Evolutionary conservation across 2,329 filamentous ascomycete species (phyloP).

Genomic region (Aspergillus luchuensis): DNA sequence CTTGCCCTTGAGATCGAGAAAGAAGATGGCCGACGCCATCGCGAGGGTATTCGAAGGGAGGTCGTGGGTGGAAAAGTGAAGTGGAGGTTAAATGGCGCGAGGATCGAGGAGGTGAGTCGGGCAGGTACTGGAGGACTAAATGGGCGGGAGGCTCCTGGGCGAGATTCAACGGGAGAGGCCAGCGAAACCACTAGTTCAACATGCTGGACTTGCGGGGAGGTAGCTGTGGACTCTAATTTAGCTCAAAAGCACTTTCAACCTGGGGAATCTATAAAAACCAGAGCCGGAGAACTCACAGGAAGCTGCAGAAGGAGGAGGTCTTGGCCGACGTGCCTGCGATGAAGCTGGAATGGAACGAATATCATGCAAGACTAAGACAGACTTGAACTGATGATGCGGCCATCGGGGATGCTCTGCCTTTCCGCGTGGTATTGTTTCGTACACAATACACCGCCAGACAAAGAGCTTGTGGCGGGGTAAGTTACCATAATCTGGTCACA

Average conservation of each 20-base stretch:
- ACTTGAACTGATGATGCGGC: neutral
- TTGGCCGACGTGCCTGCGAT: neutral
- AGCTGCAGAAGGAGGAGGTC: slow-evolving; percentile 1
- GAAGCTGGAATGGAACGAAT: neutral
- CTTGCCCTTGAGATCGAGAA: slow-evolving; percentile 99
- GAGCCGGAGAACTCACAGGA: neutral
- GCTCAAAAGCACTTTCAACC: neutral
- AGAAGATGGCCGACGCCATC: slow-evolving; percentile 98
- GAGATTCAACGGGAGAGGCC: slow-evolving; percentile 23
- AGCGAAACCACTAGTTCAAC: slow-evolving; percentile 25
- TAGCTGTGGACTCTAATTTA: neutral
- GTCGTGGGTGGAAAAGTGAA: slow-evolving; percentile 11
- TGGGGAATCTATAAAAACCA: too few species aligned
- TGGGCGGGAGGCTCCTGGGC: slow-evolving; percentile 15
- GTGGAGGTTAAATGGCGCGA: slow-evolving; percentile 16
- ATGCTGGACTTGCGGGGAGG: slow-evolving; percentile 15
- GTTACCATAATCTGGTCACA: neutral
- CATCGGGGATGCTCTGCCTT: slow-evolving; percentile 4
- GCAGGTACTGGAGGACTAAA: slow-evolving; percentile 11
- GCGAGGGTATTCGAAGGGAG: slow-evolving; percentile 34
- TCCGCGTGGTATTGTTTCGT: neutral
- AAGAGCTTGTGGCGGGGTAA: neutral
- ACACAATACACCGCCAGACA: neutral
- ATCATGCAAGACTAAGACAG: neutral
- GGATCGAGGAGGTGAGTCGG: slow-evolving; percentile 1